Conservation (phyloP, 179 eudicot species). For the Camellia oleifera region DNA sequence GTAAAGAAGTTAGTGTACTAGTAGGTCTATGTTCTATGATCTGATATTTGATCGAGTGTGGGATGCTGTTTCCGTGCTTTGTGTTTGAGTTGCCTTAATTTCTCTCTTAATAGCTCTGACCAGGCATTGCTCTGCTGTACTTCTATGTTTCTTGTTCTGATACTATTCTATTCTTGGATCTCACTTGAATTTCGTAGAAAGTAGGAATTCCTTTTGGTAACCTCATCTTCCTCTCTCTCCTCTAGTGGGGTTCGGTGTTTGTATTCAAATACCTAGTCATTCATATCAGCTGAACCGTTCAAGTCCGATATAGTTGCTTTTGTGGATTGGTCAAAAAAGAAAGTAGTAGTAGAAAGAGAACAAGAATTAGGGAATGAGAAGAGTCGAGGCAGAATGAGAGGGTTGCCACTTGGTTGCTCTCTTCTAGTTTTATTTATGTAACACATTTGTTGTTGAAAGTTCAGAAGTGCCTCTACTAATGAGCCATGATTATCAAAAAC, state of each 20-base stretch:
- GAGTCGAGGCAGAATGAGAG: too few relatives aligned
- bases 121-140: not conserved
- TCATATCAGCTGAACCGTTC: not conserved
- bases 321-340: not conserved
- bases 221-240: not conserved
- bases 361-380: too few relatives aligned
- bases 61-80: not conserved
- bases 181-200: not conserved
- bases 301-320: not conserved
- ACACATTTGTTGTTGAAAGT: too few relatives aligned
- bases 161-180: not conserved
- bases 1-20: not conserved
- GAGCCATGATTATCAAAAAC: too few relatives aligned
- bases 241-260: not conserved
- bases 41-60: not conserved
- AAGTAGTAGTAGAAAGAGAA: too few relatives aligned
- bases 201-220: not conserved
- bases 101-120: not conserved
- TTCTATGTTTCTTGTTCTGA: not conserved
- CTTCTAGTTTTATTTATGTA: too few relatives aligned
- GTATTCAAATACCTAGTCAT: not conserved
- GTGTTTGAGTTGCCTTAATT: not conserved
- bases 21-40: not conserved
- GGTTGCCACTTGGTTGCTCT: too few relatives aligned
- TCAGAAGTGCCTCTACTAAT: too few relatives aligned